Percentiles rank a stretch among this genome's conserved stretches.
phyloP scores from a whole-genome alignment of 2,329 filamentous ascomycete species.

The Monilinia fructicola region DNA sequence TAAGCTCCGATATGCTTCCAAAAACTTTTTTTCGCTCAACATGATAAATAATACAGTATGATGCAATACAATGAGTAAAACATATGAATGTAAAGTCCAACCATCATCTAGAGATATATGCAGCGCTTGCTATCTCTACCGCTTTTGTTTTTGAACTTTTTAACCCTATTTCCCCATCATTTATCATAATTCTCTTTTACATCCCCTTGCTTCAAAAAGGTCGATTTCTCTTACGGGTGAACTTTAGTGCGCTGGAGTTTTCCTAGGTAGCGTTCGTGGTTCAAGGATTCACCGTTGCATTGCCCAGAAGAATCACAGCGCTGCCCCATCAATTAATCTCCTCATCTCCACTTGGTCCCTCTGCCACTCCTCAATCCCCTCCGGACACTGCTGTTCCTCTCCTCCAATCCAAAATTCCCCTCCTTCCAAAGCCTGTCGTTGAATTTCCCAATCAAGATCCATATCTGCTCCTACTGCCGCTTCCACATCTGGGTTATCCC shows the following conservation, averaged over 20 bases:
- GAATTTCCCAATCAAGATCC: constrained; percentile 38
- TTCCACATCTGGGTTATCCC: not conserved
- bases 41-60: not conserved
- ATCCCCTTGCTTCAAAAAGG: too few species aligned
- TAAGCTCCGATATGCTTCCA: not conserved
- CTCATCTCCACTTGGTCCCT: constrained; percentile 37
- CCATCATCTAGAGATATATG: constrained; percentile 2
- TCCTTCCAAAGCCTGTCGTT: constrained; percentile 29
- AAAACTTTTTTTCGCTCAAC: not conserved
- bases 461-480: constrained; percentile 15
- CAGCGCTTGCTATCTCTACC: constrained; percentile 18
- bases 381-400: constrained; percentile 3
- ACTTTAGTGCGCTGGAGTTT: too few species aligned
- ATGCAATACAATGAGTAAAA: not conserved
- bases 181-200: not conserved
- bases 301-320: not conserved
- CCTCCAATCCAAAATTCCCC: constrained; percentile 38
- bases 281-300: not conserved
- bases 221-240: too few species aligned
- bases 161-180: not conserved
- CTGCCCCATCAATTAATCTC: constrained; percentile 33
- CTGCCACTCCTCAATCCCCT: constrained; percentile 12
- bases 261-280: not conserved
- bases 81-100: not conserved
- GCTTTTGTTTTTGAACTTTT: not conserved